These are phyloP conservation scores for Sclerotinia nivalis DNA, from an alignment of 2,329 filamentous ascomycete species.

Conservation along the genomic window DNA sequence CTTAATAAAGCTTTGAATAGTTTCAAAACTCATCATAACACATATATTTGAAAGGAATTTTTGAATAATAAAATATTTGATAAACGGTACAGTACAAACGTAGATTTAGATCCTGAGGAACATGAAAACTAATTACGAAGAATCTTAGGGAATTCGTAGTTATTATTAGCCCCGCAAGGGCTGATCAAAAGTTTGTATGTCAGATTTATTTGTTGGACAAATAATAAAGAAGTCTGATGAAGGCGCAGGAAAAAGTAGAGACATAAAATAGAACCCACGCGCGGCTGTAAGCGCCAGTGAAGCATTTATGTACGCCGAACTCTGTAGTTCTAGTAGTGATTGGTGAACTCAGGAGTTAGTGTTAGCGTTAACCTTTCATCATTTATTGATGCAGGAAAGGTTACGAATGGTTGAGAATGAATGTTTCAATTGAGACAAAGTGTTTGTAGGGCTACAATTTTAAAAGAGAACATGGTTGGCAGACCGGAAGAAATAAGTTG, in stretches of 20 bases:
- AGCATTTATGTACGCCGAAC: neutral
- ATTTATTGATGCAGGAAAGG: neutral
- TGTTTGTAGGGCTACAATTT: neutral
- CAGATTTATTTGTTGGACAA: neutral
- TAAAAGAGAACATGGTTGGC: neutral
- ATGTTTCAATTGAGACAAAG: neutral
- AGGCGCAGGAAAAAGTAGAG: neutral
- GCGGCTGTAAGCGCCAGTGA: conserved; percentile 14
- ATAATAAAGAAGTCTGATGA: neutral
- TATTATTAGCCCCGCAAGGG: neutral
- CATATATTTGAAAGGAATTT: too few relatives aligned
- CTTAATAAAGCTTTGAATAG: neutral
- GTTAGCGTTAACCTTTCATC: neutral
- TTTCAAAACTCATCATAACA: too few relatives aligned
- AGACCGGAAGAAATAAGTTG: neutral
- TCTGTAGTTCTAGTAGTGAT: neutral
- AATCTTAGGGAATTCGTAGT: too few relatives aligned
- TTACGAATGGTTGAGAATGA: neutral
- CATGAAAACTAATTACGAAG: too few relatives aligned
- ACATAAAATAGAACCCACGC: conserved; percentile 15
- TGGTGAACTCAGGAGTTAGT: neutral
- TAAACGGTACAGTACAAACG: too few relatives aligned
- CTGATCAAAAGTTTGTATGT: neutral
- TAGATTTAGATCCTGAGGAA: too few relatives aligned
- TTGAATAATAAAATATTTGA: too few relatives aligned